Conservation (phyloP, 805 yeast species). For the Wickerhamiella alocasiicola region DNA sequence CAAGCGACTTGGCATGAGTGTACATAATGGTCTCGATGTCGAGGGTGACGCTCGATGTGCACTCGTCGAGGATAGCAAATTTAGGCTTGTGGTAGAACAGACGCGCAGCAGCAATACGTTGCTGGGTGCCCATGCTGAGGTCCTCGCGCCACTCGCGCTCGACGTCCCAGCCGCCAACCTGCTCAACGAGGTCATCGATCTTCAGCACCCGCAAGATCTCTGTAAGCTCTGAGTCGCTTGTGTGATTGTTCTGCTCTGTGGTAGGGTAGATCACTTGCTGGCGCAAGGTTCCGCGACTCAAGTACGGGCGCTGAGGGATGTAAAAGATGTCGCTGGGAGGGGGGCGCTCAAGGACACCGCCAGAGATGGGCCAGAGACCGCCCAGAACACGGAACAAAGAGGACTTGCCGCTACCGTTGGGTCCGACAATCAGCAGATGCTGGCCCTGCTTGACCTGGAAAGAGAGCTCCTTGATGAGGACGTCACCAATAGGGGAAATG, state of each 20-base stretch:
- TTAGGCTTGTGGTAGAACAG: slow-evolving; percentile 82
- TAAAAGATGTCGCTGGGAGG: slow-evolving; percentile 60
- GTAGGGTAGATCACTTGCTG: slow-evolving; percentile 89
- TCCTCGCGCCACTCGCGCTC: slow-evolving; percentile 81
- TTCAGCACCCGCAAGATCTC: slow-evolving; percentile 28
- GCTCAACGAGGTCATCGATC: slow-evolving; percentile 26
- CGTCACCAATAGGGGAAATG: slow-evolving; percentile 72
- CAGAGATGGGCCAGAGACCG: slow-evolving; percentile 79
- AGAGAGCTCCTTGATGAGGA: slow-evolving; percentile 49
- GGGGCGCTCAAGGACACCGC: slow-evolving; percentile 49
- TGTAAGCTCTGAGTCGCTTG: slow-evolving; percentile 26
- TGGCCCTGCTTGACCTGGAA: slow-evolving; percentile 72
- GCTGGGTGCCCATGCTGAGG: slow-evolving; percentile 83
- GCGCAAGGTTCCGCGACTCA: slow-evolving; percentile 64
- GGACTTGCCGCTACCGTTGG: slow-evolving; percentile 93
- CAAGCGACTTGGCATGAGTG: slow-evolving; percentile 60
- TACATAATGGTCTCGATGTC: slow-evolving; percentile 87
- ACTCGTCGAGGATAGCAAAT: slow-evolving; percentile 91
- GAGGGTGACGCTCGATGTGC: slow-evolving; percentile 87
- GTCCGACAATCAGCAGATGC: slow-evolving; percentile 82
- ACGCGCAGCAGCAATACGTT: slow-evolving; percentile 84
- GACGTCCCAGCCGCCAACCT: slow-evolving; percentile 48
- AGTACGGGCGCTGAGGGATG: slow-evolving; percentile 84
- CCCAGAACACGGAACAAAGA: slow-evolving; percentile 83
- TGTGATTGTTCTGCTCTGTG: slow-evolving; percentile 38